Base-by-base conservation (phyloP, 208 protist genomes). In the Angomonas deanei region DNA sequence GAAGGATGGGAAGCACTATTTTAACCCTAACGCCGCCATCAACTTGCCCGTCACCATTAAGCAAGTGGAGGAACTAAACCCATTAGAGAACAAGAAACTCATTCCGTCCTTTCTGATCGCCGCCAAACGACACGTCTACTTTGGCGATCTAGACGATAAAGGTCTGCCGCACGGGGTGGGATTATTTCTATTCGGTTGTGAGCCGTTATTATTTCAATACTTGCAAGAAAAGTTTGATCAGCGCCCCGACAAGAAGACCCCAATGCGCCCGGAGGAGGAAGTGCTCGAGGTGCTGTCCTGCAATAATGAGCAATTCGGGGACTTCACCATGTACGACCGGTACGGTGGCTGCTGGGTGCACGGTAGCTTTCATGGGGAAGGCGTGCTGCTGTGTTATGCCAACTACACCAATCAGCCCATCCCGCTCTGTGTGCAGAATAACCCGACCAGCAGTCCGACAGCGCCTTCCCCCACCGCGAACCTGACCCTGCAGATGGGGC, bases 281-380 rank as follows among this genome's bases (percentile, higher is more conserved):
- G 28, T 58, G 23, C 21, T 58, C 8, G 28, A 58, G 27, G n/a
- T 58, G 19, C 23, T 58, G 15, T 58, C 53, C 4, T 58, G 28
- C 30, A 39, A 33, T 42, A 36, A 39, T 38, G 53, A 39, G 30
- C 65, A 67, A 23, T 52, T 52, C 13, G 27, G 46, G 28, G 55
- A 38, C 13, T 90, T 83, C 61, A 64, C 56, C n/a, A 70, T 47
- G 52, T 85, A 84, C n/a, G 84, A 86, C 49, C 78, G 90, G 34
- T 96, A 93, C 64, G 90, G 86, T 6, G 90, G 90, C 0, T 46
- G 55, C 24, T 92, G 82, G 83, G 54, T 31, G 5, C 64, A 83
- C 53, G 90, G 90, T 24, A 58, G 67, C 36, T 89, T 85, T 62
- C 68, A 93, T 32, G 90, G 86, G 19, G 71, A 86, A 4, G 90